These are phyloP conservation scores for Solanum paucissectum DNA, from an alignment of 257 asterid genomes.

Conservation along the genomic window DNA sequence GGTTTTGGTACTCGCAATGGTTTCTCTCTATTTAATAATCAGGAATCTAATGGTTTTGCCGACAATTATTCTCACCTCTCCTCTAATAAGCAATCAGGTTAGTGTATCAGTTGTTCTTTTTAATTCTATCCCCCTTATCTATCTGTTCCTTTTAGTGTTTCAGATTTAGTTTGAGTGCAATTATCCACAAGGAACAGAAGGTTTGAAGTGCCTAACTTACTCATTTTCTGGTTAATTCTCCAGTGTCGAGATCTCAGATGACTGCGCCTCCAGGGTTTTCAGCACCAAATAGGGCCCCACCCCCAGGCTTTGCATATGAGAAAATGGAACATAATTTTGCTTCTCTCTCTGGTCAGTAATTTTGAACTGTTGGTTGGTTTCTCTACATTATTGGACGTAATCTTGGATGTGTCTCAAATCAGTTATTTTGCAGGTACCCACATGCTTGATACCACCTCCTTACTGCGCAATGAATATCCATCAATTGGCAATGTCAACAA, in stretches of 20 bases:
- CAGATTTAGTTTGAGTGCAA: background rate
- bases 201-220: background rate
- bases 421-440: conserved; percentile 48
- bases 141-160: background rate
- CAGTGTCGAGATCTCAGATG: conserved; percentile 81
- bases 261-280: conserved; percentile 98
- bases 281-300: conserved; percentile 65
- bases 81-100: conserved; percentile 58
- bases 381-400: background rate
- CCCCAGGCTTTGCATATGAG: conserved; percentile 85
- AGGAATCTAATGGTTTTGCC: conserved; percentile 40
- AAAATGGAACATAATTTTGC: conserved; percentile 47
- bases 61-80: conserved; percentile 33
- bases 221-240: conserved; percentile 6
- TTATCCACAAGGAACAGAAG: background rate
- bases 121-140: background rate
- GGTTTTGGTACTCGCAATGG: conserved; percentile 35
- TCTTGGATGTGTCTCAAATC: background rate
- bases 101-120: background rate
- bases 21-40: conserved; percentile 31
- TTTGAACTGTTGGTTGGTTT: background rate
- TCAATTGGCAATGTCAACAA: conserved; percentile 31
- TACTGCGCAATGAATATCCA: conserved; percentile 51
- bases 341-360: conserved; percentile 42
- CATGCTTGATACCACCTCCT: conserved; percentile 35